Evolutionary conservation across 495 filamentous ascomycete genomes (phyloP).

Genomic region (Tetracladium setigerum): DNA sequence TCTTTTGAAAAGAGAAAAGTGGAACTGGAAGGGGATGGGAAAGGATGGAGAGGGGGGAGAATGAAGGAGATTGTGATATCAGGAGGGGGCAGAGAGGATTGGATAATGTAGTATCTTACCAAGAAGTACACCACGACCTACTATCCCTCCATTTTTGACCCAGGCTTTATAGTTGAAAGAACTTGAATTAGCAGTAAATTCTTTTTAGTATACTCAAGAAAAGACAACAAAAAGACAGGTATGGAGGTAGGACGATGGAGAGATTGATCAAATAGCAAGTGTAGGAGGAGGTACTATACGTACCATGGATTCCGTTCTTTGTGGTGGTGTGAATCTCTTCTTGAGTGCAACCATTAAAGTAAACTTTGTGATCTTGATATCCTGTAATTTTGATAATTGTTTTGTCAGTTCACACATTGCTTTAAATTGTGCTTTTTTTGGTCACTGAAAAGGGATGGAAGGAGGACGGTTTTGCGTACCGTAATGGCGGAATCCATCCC

Average conservation of each 20-base stretch:
- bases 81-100: too few species aligned
- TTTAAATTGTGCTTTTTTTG: neutral
- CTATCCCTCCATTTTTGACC: slow-evolving; percentile 27
- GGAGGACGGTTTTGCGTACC: slow-evolving; percentile 30
- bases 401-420: too few species aligned
- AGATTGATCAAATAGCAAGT: neutral
- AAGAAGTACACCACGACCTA: slow-evolving; percentile 52
- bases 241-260: neutral
- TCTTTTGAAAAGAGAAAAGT: too few species aligned
- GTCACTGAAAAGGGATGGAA: neutral
- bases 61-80: too few species aligned
- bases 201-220: too few species aligned
- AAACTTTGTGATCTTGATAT: slow-evolving; percentile 26
- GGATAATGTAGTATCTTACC: too few species aligned
- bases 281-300: neutral
- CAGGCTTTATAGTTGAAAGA: slow-evolving; percentile 9
- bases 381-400: slow-evolving; percentile 2
- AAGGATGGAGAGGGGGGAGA: too few species aligned
- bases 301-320: slow-evolving; percentile 25
- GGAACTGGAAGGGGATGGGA: too few species aligned
- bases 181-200: slow-evolving; percentile 6
- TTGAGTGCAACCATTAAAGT: slow-evolving; percentile 46
- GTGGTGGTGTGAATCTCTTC: slow-evolving; percentile 18
- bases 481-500: slow-evolving; percentile 50
- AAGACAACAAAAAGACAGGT: too few species aligned